Conservation (phyloP, 2,329 filamentous ascomycete species). For the Dactylellina cionopaga region DNA sequence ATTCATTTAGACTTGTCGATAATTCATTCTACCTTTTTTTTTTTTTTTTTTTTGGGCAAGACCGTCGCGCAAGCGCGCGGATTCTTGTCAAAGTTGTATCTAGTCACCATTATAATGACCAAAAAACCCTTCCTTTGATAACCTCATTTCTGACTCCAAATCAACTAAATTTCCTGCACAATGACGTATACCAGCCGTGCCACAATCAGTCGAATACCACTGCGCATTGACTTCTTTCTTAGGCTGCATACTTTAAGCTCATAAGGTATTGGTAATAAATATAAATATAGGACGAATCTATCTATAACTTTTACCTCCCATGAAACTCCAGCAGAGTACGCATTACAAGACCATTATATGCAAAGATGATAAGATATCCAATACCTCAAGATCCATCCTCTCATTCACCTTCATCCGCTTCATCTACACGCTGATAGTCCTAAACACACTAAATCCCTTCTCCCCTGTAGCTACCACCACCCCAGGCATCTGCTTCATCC, state of each 20-base stretch:
- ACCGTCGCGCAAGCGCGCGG: conserved; percentile 34
- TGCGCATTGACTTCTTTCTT: no score
- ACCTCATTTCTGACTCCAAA: neutral
- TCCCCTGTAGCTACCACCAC: conserved; percentile 89
- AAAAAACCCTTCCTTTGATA: neutral
- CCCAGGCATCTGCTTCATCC: conserved; percentile 95
- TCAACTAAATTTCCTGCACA: neutral
- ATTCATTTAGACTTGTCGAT: conserved; percentile 41
- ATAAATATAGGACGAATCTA: neutral
- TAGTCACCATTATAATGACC: conserved; percentile 4
- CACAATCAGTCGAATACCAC: no score
- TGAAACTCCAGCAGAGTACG: conserved; percentile 8
- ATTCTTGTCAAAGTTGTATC: conserved; percentile 1
- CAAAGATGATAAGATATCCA: neutral
- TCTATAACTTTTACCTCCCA: conserved; percentile 19
- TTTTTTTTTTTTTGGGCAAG: neutral
- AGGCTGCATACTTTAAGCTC: no score
- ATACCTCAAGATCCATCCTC: neutral
- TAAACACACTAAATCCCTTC: conserved; percentile 83
- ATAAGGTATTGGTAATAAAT: no score
- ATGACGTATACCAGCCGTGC: no score
- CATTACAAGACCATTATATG: neutral
- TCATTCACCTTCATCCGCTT: neutral
- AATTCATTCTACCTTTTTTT: conserved; percentile 3
- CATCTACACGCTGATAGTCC: conserved; percentile 79